Conservation (phyloP, 2,329 filamentous ascomycete genomes). For the Microsporum ferrugineum region DNA sequence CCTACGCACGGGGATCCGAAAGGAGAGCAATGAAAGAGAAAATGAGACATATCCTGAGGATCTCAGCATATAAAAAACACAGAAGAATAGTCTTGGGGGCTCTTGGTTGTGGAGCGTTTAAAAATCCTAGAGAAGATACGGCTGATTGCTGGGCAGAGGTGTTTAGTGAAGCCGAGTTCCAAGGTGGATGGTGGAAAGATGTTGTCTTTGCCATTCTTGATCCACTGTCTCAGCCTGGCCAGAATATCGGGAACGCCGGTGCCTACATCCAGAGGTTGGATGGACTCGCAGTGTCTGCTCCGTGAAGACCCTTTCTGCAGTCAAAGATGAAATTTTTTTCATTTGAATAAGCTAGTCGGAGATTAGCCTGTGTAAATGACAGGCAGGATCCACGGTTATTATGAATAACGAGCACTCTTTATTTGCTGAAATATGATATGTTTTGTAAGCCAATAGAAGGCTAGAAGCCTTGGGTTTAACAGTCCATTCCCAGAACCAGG, state of each 20-base stretch:
- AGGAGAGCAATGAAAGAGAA: conserved; percentile 8
- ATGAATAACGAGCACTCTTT: not conserved
- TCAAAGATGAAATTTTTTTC: not conserved
- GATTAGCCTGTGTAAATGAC: not conserved
- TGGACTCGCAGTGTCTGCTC: conserved; percentile 4
- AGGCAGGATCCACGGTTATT: no score
- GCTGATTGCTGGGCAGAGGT: conserved; percentile 49
- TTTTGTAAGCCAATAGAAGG: not conserved
- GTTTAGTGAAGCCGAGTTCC: conserved; percentile 45
- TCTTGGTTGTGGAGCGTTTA: conserved; percentile 52
- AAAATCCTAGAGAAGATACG: conserved; percentile 47
- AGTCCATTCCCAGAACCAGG: not conserved
- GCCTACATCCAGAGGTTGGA: conserved; percentile 13
- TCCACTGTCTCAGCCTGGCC: conserved; percentile 7
- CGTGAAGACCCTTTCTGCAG: not conserved
- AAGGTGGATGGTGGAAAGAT: conserved; percentile 48
- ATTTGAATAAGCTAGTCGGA: not conserved
- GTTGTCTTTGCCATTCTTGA: conserved; percentile 50
- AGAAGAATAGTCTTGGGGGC: conserved; percentile 44
- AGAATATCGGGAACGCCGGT: conserved; percentile 14
- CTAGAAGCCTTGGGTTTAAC: not conserved
- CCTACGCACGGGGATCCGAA: not conserved
- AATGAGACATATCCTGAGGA: conserved; percentile 8
- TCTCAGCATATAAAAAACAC: conserved; percentile 8
- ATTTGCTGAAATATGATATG: not conserved